A percentile compares a stretch with the other conserved stretches of the same genome.
These are phyloP conservation scores for Aspergillus udagawae DNA, from an alignment of 2,329 filamentous ascomycete species.

Conservation along the genomic window DNA sequence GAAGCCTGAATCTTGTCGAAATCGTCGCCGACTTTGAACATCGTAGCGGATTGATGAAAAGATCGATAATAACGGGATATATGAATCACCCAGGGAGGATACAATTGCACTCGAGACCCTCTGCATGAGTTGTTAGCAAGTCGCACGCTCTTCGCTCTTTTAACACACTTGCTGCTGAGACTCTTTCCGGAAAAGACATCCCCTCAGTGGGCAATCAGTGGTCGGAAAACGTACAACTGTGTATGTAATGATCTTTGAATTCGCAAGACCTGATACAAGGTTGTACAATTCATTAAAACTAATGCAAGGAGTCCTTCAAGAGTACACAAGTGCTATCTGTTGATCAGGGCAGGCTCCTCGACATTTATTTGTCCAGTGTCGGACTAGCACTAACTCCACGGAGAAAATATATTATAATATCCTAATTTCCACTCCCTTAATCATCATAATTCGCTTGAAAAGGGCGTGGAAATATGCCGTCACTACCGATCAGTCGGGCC, in stretches of 20 bases:
- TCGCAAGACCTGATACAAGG: background rate
- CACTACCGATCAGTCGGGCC: constrained; percentile 17
- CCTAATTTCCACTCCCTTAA: background rate
- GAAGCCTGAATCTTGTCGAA: constrained; percentile 40
- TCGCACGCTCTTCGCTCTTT: background rate
- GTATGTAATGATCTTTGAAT: background rate
- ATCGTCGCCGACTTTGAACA: constrained; percentile 23
- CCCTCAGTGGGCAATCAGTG: background rate
- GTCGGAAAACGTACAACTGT: background rate
- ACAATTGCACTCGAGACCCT: background rate
- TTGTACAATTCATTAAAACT: background rate
- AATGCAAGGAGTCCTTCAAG: background rate
- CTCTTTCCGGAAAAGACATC: background rate
- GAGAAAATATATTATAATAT: background rate
- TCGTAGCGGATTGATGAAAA: constrained; percentile 20
- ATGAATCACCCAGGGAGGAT: background rate
- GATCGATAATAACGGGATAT: constrained; percentile 2
- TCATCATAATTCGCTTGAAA: background rate
- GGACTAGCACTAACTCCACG: constrained; percentile 8
- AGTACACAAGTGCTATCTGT: background rate
- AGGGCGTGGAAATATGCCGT: constrained; percentile 10
- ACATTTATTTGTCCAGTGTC: background rate
- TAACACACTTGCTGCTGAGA: background rate
- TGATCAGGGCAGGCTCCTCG: background rate
- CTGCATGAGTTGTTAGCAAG: background rate